phyloP scores from a whole-genome alignment of 192 early-diverging fungal species.

The Glomus cerebriforme region DNA sequence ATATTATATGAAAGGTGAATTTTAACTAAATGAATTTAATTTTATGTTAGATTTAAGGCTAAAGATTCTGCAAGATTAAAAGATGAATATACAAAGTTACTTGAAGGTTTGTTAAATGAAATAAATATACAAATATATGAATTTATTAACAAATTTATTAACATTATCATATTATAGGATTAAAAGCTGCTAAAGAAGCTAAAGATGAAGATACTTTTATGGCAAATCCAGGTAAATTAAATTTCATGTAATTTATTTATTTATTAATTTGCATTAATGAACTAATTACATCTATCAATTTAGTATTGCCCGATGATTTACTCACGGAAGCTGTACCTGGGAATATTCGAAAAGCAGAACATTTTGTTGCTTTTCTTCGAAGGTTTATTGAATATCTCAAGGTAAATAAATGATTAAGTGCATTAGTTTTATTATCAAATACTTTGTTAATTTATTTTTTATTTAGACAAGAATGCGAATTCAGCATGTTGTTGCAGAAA shows the following conservation, averaged over 20 bases:
- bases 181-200: constrained; percentile 70
- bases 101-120: constrained; percentile 60
- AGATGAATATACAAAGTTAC: constrained; percentile 86
- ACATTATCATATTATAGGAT: constrained; percentile 43
- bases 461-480: constrained; percentile 87
- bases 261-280: neutral
- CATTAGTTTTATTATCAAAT: constrained; percentile 1
- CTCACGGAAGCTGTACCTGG: constrained; percentile 93
- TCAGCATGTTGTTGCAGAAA: constrained; percentile 97
- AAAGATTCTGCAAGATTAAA: constrained; percentile 87
- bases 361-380: constrained; percentile 95
- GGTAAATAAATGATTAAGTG: constrained; percentile 37
- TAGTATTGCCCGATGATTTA: constrained; percentile 89
- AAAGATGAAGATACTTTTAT: constrained; percentile 86
- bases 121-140: neutral
- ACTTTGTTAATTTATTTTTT: neutral
- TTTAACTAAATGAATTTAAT: neutral
- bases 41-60: constrained; percentile 67
- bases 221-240: constrained; percentile 75
- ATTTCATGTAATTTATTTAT: neutral
- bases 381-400: constrained; percentile 98
- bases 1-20: neutral
- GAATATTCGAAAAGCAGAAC: constrained; percentile 96
- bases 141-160: neutral
- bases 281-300: neutral